phyloP scores from a whole-genome alignment of 495 filamentous ascomycete species.

The Hypoxylon lienhwacheense region DNA sequence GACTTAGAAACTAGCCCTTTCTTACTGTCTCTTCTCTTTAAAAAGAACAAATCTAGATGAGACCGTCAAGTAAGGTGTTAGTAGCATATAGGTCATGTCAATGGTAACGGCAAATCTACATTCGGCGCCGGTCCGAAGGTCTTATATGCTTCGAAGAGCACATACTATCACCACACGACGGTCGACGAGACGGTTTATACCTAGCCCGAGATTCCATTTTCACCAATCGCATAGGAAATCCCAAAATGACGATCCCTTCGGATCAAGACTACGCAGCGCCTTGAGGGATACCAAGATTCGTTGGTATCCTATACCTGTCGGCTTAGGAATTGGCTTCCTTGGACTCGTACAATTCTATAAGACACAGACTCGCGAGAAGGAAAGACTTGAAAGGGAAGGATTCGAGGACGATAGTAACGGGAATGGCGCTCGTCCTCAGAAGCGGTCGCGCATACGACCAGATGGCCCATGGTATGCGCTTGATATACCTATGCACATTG shows the following conservation, averaged over 20 bases:
- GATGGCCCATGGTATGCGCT: slow-evolving; percentile 78
- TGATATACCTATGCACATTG: not conserved
- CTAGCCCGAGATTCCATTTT: slow-evolving; percentile 21
- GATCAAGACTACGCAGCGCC: slow-evolving; percentile 45
- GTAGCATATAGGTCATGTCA: slow-evolving; percentile 18
- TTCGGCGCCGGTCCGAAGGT: slow-evolving; percentile 18
- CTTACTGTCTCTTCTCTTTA: slow-evolving; percentile 1
- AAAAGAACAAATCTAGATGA: slow-evolving; percentile 13
- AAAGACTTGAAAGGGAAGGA: slow-evolving; percentile 56
- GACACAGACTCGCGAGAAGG: slow-evolving; percentile 60
- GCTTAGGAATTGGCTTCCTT: slow-evolving; percentile 83
- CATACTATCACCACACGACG: slow-evolving; percentile 14
- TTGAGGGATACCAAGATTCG: slow-evolving; percentile 71
- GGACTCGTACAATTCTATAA: slow-evolving; percentile 85
- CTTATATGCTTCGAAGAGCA: slow-evolving; percentile 27
- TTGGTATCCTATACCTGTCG: slow-evolving; percentile 96
- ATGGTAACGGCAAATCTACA: slow-evolving; percentile 30
- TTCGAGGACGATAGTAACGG: slow-evolving; percentile 34
- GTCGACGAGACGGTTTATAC: slow-evolving; percentile 18
- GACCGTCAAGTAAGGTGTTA: slow-evolving; percentile 5
- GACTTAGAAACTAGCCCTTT: slow-evolving; percentile 12
- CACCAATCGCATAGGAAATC: slow-evolving; percentile 37
- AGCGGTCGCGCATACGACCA: slow-evolving; percentile 70
- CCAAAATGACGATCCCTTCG: slow-evolving; percentile 46
- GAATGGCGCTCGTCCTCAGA: slow-evolving; percentile 54